phyloP scores from a whole-genome alignment of 192 early-diverging fungal genomes.

The Coemansia guatemalensis region DNA sequence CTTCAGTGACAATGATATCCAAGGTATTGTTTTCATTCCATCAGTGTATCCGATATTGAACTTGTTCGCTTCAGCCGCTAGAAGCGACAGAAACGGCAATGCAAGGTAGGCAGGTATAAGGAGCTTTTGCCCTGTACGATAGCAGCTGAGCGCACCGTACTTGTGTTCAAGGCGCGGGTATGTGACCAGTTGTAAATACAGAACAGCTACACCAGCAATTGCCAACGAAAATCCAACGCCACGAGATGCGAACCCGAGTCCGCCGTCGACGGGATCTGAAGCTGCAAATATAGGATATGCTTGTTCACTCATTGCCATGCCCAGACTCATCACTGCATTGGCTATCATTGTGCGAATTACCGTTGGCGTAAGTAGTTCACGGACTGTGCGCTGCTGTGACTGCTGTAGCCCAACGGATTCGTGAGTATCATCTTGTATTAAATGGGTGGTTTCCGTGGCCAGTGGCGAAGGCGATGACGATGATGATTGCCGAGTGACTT shows the following conservation, averaged over 20 bases:
- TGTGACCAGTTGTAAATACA: slow-evolving; percentile 54
- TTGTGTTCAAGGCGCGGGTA: slow-evolving; percentile 48
- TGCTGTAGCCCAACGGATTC: background rate
- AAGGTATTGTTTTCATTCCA: background rate
- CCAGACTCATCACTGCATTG: slow-evolving; percentile 27
- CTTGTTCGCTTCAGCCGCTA: slow-evolving; percentile 3
- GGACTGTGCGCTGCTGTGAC: slow-evolving; percentile 5
- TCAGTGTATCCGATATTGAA: background rate
- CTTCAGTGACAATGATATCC: background rate
- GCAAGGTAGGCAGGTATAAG: background rate
- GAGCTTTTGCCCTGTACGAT: slow-evolving; percentile 26
- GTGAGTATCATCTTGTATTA: background rate
- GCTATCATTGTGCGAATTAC: slow-evolving; percentile 25
- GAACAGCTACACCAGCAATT: slow-evolving; percentile 31
- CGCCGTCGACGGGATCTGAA: slow-evolving; percentile 39
- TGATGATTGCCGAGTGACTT: background rate
- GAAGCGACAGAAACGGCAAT: slow-evolving; percentile 14
- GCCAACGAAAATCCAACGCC: slow-evolving; percentile 55
- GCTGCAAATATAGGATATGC: slow-evolving; percentile 51
- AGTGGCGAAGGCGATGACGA: background rate
- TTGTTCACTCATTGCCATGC: slow-evolving; percentile 29
- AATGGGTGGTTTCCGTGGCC: slow-evolving; percentile 7
- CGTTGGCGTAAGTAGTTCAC: slow-evolving; percentile 34
- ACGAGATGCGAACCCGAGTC: slow-evolving; percentile 54
- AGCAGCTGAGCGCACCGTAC: slow-evolving; percentile 50